Evolutionary conservation across 371 early-diverging fungal species (phyloP).

Genomic region (Apophysomyces trapeziformis): DNA sequence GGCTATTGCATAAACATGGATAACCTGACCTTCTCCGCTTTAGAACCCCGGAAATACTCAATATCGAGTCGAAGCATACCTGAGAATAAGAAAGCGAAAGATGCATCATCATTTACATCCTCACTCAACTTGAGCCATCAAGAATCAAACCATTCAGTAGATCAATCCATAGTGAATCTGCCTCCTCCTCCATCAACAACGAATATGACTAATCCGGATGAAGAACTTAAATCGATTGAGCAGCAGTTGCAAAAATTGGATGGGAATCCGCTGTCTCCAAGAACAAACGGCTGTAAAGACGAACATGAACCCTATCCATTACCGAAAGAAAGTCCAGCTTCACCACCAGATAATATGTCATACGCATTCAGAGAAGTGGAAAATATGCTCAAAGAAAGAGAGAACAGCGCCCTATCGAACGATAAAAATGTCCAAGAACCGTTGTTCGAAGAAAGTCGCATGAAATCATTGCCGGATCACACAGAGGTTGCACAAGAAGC

Average conservation of each 20-base stretch:
- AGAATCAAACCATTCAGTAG: conserved; percentile 11
- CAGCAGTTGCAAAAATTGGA: conserved; percentile 31
- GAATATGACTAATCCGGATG: conserved; percentile 35
- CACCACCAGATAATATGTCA: conserved; percentile 13
- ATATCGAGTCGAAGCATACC: no score
- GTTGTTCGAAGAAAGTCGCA: neutral
- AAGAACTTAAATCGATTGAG: conserved; percentile 39
- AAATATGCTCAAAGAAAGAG: conserved; percentile 12
- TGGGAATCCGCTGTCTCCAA: conserved; percentile 6
- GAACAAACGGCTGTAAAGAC: neutral
- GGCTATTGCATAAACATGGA: neutral
- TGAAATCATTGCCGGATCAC: neutral
- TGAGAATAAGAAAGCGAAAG: neutral
- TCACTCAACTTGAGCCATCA: neutral
- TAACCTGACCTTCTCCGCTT: neutral
- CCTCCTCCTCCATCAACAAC: conserved; percentile 20
- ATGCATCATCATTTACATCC: neutral
- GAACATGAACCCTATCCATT: neutral
- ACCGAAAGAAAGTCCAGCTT: neutral
- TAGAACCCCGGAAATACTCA: conserved; percentile 9
- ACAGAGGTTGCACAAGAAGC: neutral
- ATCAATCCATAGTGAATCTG: conserved; percentile 5
- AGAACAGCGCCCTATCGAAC: neutral
- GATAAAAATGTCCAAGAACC: neutral
- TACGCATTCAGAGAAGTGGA: conserved; percentile 24